phyloP scores from a whole-genome alignment of 106 monocot genomes.

The Xerophyta viscosa region DNA sequence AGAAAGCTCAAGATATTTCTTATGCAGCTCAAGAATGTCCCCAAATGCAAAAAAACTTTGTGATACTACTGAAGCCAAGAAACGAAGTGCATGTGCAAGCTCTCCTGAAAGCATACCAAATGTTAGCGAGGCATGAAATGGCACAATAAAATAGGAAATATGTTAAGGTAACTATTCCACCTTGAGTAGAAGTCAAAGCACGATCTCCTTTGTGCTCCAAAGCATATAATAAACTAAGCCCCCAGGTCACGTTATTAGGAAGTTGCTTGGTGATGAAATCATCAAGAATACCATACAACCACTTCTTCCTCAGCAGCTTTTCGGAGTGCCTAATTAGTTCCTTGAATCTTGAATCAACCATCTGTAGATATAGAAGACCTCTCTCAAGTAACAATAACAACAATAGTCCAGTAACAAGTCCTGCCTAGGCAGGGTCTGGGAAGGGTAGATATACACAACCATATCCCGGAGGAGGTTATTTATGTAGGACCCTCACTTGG shows the following conservation, averaged over 20 bases:
- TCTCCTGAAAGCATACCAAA: slow-evolving; percentile 50
- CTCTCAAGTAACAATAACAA: too few species aligned
- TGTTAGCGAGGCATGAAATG: too few species aligned
- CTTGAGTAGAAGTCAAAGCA: slow-evolving; percentile 77
- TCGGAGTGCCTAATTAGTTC: slow-evolving; percentile 74
- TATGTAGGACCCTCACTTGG: too few species aligned
- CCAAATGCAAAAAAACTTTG: slow-evolving; percentile 99
- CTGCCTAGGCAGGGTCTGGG: too few species aligned
- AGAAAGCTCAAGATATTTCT: slow-evolving; percentile 83
- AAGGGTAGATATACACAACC: too few species aligned
- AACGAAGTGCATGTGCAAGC: slow-evolving; percentile 92
- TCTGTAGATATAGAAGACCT: slow-evolving; percentile 31
- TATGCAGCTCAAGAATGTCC: slow-evolving; percentile 95
- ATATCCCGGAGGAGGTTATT: too few species aligned
- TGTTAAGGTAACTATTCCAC: too few species aligned
- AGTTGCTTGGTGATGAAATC: slow-evolving; percentile 97
- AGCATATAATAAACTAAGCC: slow-evolving; percentile 91
- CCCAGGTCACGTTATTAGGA: slow-evolving; percentile 98
- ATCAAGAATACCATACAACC: slow-evolving; percentile 83
- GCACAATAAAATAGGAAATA: too few species aligned
- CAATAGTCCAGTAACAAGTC: too few species aligned
- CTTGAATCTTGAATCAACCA: slow-evolving; percentile 73
- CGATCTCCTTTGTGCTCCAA: slow-evolving; percentile 93
- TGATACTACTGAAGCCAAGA: slow-evolving; percentile 93
- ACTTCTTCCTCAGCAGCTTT: slow-evolving; percentile 65